These are phyloP conservation scores for Rhizodiscina lignyota DNA, from an alignment of 495 filamentous ascomycete species.

Conservation along the genomic window DNA sequence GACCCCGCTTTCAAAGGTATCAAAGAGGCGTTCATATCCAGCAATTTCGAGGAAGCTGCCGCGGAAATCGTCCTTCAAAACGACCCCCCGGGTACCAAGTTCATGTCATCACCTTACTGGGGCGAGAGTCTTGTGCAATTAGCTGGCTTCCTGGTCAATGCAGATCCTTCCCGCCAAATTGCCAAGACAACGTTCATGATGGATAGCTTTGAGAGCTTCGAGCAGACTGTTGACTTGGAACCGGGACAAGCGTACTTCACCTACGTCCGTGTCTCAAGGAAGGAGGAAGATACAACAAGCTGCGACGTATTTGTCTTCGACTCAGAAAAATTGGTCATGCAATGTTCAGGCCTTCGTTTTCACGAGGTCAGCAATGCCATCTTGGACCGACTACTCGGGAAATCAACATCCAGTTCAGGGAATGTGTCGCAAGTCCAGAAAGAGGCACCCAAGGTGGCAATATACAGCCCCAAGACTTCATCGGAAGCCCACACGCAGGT, in stretches of 20 bases:
- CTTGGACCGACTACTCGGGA: too few species aligned
- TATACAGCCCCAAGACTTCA: too few species aligned
- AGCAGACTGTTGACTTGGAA: constrained; percentile 7
- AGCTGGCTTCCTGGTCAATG: constrained; percentile 7
- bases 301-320: constrained; percentile 11
- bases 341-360: constrained; percentile 5
- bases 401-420: too few species aligned
- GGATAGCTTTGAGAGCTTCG: constrained; percentile 5
- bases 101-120: constrained; percentile 5
- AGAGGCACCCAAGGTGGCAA: too few species aligned
- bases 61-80: constrained; percentile 2
- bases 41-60: too few species aligned
- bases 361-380: constrained; percentile 5
- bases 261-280: constrained; percentile 7
- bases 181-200: constrained; percentile 7
- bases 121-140: constrained; percentile 6
- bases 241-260: constrained; percentile 7
- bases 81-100: neutral
- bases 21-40: too few species aligned
- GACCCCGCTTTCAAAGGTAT: too few species aligned
- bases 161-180: constrained; percentile 2
- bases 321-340: constrained; percentile 6
- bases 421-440: too few species aligned
- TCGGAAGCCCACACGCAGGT: too few species aligned
- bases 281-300: constrained; percentile 7